Evolutionary conservation across 805 yeast genomes (phyloP).

Genomic region (Candida palmyrensis): DNA sequence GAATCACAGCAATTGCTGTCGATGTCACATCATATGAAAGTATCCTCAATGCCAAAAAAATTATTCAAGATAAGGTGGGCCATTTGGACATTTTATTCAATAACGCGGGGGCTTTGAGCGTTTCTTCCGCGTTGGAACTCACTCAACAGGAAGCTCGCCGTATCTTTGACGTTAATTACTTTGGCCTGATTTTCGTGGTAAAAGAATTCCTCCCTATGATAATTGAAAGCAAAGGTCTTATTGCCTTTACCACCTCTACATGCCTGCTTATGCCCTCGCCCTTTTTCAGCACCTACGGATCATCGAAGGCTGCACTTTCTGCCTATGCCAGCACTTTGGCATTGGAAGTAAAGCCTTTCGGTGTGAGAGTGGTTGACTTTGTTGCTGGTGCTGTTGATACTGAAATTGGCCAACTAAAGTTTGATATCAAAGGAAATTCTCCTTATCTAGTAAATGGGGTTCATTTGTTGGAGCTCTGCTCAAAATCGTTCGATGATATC

Average conservation of each 20-base stretch:
- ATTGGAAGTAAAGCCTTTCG: conserved; percentile 14
- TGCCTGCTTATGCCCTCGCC: conserved; percentile 27
- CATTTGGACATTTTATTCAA: conserved; percentile 33
- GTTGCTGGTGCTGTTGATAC: conserved; percentile 16
- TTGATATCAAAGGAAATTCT: background rate
- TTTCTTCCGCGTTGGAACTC: conserved; percentile 25
- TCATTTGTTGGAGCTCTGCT: background rate
- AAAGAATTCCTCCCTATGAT: conserved; percentile 26
- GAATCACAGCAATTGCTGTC: conserved; percentile 16
- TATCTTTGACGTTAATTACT: conserved; percentile 29
- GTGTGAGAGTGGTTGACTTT: conserved; percentile 13
- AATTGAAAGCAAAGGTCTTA: conserved; percentile 27
- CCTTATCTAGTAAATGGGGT: background rate
- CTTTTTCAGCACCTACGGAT: conserved; percentile 26
- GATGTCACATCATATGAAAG: conserved; percentile 32
- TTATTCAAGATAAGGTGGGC: conserved; percentile 19
- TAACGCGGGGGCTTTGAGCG: conserved; percentile 33
- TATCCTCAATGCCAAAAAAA: conserved; percentile 16
- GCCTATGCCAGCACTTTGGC: conserved; percentile 13
- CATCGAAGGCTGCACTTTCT: conserved; percentile 25
- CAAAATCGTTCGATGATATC: conserved; percentile 1
- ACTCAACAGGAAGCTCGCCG: conserved; percentile 15
- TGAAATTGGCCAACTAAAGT: conserved; percentile 6
- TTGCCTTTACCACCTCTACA: conserved; percentile 34
- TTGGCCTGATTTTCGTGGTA: conserved; percentile 33